A percentile compares a stretch with the other conserved stretches of the same genome.
phyloP scores from a whole-genome alignment of 2,329 filamentous ascomycete species.

The Catunica adiposa region DNA sequence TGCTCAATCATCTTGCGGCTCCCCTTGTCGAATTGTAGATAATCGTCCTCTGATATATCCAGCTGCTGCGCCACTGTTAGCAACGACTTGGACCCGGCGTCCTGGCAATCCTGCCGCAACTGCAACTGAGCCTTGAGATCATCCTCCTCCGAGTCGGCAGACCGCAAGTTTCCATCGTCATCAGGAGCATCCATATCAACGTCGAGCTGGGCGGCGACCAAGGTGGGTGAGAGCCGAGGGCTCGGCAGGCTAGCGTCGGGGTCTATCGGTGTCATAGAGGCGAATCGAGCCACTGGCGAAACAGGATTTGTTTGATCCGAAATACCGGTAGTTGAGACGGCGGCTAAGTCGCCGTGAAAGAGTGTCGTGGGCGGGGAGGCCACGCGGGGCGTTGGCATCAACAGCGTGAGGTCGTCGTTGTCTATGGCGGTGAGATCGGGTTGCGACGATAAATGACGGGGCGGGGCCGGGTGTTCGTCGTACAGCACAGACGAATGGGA shows the following conservation, averaged over 20 bases:
- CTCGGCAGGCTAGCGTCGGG: constrained; percentile 90
- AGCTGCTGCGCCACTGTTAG: not conserved
- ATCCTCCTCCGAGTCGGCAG: not conserved
- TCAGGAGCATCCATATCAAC: constrained; percentile 26
- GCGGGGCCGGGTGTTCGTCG: no score
- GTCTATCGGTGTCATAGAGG: constrained; percentile 18
- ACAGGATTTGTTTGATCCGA: no score
- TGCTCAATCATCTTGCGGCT: constrained; percentile 51
- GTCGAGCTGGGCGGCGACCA: constrained; percentile 47
- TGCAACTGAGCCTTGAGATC: not conserved
- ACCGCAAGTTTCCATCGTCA: constrained; percentile 16
- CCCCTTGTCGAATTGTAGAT: constrained; percentile 35
- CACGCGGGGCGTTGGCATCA: no score
- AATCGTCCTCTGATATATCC: constrained; percentile 36
- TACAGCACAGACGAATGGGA: no score
- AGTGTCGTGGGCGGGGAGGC: constrained; percentile 16
- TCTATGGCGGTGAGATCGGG: no score
- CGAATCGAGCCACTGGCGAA: not conserved
- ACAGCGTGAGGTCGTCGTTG: no score
- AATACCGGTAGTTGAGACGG: no score
- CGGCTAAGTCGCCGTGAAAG: no score
- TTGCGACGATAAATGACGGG: no score
- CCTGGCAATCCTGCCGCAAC: not conserved
- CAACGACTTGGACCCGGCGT: not conserved
- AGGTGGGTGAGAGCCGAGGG: constrained; percentile 80